Base-by-base conservation (phyloP, 164 flowering plant species). In the Magnolia officinalis region DNA sequence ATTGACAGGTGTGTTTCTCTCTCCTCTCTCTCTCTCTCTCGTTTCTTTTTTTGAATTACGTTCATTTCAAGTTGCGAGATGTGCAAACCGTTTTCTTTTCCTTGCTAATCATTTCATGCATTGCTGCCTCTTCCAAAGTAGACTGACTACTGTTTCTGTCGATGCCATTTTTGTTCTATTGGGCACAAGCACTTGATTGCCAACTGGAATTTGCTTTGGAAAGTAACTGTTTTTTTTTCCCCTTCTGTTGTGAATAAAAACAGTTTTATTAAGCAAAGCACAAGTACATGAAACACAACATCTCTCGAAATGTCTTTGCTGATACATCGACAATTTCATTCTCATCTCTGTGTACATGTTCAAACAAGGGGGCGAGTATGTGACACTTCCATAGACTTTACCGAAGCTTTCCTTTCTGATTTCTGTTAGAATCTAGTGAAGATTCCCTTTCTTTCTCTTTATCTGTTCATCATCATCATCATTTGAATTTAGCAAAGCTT, bases 1-100 rank as follows among this genome's bases (percentile, higher is more conserved):
- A 10, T 77, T 85, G 64, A 67, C 85, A 72, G 87, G 91, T 86
- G 78, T 63, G 21, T 29, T 72, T 37, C 6, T 37, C 45, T 37
- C 45, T 37, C 24, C 45, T 37, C 45, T 37, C 24, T 23, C 24
- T 19, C 18, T 8, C 10, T 23, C 4, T 14, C 6, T 10, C 13
- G 13, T 8, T 5, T 51, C n/a, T 72, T 16, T 65, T 55, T 7
- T 6, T 52, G 24, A 21, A 68, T 20, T 21, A 26, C 6, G 51
- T 49, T 29, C 10, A 6, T 11, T 5, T 37, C 6, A 20, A 11
- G 71, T 74, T 51, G 45, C 5, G 75, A 16, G 72, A 20, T 8
- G 26, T 14, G 50, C 19, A 8, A 49, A 49, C 24, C 1, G 6
- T 49, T 8, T 71, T 16, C 24, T 49, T 8, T 71, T 16, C 24